These are phyloP conservation scores for Phytophthora syringae DNA, from an alignment of 352 stramenopile genomes.

Conservation along the genomic window DNA sequence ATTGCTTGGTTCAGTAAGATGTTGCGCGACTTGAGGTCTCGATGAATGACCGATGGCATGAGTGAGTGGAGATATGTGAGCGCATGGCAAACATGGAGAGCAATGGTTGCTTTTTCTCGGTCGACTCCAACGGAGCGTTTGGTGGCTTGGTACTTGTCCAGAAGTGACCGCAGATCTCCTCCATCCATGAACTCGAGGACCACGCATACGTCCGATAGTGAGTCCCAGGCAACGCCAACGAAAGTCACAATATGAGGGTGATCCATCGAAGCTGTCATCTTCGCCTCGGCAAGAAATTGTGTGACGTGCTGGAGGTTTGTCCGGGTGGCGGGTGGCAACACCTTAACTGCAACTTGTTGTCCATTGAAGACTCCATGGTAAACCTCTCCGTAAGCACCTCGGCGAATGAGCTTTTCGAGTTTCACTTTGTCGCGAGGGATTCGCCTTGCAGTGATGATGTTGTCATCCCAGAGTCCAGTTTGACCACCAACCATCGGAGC, in stretches of 20 bases:
- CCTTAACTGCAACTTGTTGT: slow-evolving; percentile 50
- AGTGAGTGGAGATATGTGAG: slow-evolving; percentile 47
- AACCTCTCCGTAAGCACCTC: slow-evolving; percentile 52
- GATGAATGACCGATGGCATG: slow-evolving; percentile 39
- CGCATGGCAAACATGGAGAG: slow-evolving; percentile 32
- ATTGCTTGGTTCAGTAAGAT: slow-evolving; percentile 36
- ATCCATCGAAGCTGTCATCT: slow-evolving; percentile 40
- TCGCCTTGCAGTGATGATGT: slow-evolving; percentile 43
- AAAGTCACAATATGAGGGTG: slow-evolving; percentile 47
- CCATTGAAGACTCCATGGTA: slow-evolving; percentile 42
- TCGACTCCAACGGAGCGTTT: slow-evolving; percentile 30
- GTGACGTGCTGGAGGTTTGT: slow-evolving; percentile 37
- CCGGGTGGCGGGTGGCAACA: slow-evolving; percentile 38
- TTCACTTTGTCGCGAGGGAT: slow-evolving; percentile 43
- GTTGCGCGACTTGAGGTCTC: slow-evolving; percentile 38
- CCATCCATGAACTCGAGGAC: slow-evolving; percentile 62
- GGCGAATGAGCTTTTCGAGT: slow-evolving; percentile 34
- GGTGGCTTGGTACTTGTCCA: slow-evolving; percentile 32
- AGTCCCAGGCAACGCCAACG: slow-evolving; percentile 51
- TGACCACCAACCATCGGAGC: no score
- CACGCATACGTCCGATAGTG: slow-evolving; percentile 45
- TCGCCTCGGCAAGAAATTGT: slow-evolving; percentile 46
- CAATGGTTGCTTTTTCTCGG: slow-evolving; percentile 34
- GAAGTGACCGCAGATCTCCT: slow-evolving; percentile 44
- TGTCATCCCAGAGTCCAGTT: slow-evolving; percentile 40